Conservation (phyloP, 176 grass and related monocot species). For the Phoenix roebelenii region DNA sequence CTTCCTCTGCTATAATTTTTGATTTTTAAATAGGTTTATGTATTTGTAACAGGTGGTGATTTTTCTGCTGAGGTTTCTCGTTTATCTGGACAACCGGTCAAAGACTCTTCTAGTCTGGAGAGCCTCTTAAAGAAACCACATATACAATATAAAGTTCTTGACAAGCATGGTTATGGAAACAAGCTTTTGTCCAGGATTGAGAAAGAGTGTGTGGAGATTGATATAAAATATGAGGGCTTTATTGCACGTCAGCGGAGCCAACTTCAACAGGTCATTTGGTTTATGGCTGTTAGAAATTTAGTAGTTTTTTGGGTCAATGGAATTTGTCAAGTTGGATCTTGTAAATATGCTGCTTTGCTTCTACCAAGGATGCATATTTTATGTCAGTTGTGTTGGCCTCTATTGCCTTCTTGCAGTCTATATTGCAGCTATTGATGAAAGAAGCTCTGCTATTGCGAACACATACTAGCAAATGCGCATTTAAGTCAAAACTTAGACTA, state of each 20-base stretch:
- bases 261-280: conserved; percentile 67
- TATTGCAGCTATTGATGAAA: too few relatives aligned
- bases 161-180: conserved; percentile 77
- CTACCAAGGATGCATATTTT: too few relatives aligned
- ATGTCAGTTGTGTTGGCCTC: too few relatives aligned
- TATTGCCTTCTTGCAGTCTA: too few relatives aligned
- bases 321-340: too few relatives aligned
- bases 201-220: conserved; percentile 99
- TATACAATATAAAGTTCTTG: conserved; percentile 89
- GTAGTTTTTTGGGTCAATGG: too few relatives aligned
- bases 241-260: conserved; percentile 76
- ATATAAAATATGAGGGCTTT: conserved; percentile 90
- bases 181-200: conserved; percentile 59
- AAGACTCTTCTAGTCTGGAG: conserved; percentile 65
- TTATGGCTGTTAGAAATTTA: neutral
- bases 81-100: conserved; percentile 75
- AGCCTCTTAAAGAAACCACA: conserved; percentile 87
- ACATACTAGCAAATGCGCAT: too few relatives aligned
- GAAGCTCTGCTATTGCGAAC: too few relatives aligned
- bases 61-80: conserved; percentile 61
- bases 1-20: too few relatives aligned
- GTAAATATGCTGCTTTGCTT: too few relatives aligned
- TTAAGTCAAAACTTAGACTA: too few relatives aligned
- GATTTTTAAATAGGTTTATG: too few relatives aligned
- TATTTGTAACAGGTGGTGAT: conserved; percentile 37